Evolutionary conservation across 495 filamentous ascomycete genomes (phyloP).

Genomic region (Cladorrhinum samala): DNA sequence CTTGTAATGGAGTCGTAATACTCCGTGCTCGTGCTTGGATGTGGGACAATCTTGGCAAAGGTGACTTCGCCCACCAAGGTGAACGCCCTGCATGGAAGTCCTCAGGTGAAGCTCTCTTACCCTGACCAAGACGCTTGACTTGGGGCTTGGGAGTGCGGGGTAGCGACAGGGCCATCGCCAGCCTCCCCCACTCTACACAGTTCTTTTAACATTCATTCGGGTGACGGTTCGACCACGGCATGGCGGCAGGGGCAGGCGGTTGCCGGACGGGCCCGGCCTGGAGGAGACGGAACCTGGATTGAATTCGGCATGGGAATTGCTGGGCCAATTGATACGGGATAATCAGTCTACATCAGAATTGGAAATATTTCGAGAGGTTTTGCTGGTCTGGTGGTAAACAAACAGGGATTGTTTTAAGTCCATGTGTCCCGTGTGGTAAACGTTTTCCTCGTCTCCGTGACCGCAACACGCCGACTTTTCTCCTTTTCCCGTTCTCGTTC

Average conservation of each 20-base stretch:
- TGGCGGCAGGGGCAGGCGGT: background rate
- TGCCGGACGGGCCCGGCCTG: conserved; percentile 4
- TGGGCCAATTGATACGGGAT: background rate
- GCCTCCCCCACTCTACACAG: conserved; percentile 4
- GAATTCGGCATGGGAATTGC: background rate
- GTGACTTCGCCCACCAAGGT: conserved; percentile 1
- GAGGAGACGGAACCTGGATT: background rate
- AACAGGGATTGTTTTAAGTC: background rate
- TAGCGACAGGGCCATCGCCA: background rate
- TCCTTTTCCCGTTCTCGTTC: background rate
- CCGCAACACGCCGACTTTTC: conserved; percentile 1
- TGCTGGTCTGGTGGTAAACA: background rate
- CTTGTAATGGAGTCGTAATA: no score
- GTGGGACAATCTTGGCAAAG: background rate
- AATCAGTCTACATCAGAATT: no score
- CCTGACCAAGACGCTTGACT: background rate
- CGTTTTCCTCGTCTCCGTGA: background rate
- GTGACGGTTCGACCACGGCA: background rate
- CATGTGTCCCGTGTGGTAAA: background rate
- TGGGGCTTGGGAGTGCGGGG: conserved; percentile 3
- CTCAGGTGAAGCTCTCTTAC: background rate
- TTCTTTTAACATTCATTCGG: background rate
- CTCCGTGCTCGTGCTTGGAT: no score
- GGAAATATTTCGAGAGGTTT: no score
- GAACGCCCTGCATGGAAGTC: background rate